Percentiles rank a stretch among this genome's conserved stretches.
Evolutionary conservation across 345 rosid genomes (phyloP).

Genomic region (Salix koriyanagi): DNA sequence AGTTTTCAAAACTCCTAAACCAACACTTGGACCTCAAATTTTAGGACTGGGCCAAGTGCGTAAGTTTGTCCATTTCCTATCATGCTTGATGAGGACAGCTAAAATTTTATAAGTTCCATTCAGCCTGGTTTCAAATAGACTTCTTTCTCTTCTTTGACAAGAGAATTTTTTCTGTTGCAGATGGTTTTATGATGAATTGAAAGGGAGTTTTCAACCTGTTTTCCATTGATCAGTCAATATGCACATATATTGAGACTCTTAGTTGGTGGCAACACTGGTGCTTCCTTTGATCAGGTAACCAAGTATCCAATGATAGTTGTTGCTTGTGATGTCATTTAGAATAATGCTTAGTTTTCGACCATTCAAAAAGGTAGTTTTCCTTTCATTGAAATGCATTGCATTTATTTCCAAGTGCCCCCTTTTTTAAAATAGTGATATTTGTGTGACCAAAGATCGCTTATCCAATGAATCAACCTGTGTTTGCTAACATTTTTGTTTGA

Average conservation of each 20-base stretch:
- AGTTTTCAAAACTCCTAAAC: background rate
- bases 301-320: background rate
- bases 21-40: background rate
- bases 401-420: background rate
- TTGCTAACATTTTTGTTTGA: too few relatives aligned
- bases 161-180: slow-evolving; percentile 33
- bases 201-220: slow-evolving; percentile 54
- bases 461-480: too few relatives aligned
- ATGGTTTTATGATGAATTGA: slow-evolving; percentile 60
- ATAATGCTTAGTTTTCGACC: background rate
- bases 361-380: background rate
- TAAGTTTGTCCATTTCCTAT: too few relatives aligned
- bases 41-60: background rate
- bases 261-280: background rate
- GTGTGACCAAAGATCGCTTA: background rate
- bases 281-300: slow-evolving; percentile 26
- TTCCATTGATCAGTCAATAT: slow-evolving; percentile 29
- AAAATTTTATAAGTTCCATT: background rate
- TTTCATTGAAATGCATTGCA: background rate
- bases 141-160: background rate
- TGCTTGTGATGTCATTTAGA: background rate
- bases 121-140: background rate
- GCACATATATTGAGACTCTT: slow-evolving; percentile 7
- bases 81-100: background rate
- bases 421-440: background rate